Evolutionary conservation across 805 yeast genomes (phyloP), one percentile per base, ranked within the genome.

Genomic region (Saturnispora silvae): DNA sequence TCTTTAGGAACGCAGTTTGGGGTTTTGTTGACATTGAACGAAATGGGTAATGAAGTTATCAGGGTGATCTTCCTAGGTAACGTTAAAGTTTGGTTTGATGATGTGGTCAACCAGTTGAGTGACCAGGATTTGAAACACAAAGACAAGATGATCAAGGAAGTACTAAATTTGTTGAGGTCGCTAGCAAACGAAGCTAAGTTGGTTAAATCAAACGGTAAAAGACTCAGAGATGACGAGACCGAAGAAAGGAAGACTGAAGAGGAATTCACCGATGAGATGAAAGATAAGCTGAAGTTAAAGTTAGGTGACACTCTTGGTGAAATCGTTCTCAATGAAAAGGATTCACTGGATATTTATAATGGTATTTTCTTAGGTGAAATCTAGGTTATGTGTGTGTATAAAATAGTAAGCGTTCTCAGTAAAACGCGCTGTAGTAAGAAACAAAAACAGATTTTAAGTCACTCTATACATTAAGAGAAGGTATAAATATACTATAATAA

Each of bases 1-100:
- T 86, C 94, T 0, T 67, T 79, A 13, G 95, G 95, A 2, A 85
- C 97, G 0, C 85, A 86, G 44, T 92, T 81, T 50, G 99, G 99
- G 27, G 79, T 96, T 4, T 70, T 94, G 22, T 70, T 75, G 34
- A 98, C 97, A 5, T 68, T 92, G 50, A 71, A 74, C 40, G 84
- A 80, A 15, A 61, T 92, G 50, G 98, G 96, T 3, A 65, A 77
- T 4, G 97, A 92, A 58, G 94, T 92, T 8, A 72, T 89, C 26
- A 71, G 95, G 46, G 77, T 89, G 31, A 72, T 84, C 1, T 67
- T 92, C 38, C 64, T 89, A 27, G 96, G 96, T 0, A 92, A 92
- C 56, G 59, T 89, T 42, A 71, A 76, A 45, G 74, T 77, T 40
- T 92, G 98, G 98, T 65, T 75, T 13, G 25, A 19, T 5, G 65